These are phyloP conservation scores for Geranium incanum DNA, from an alignment of 441 rosid genomes.

Conservation along the genomic window DNA sequence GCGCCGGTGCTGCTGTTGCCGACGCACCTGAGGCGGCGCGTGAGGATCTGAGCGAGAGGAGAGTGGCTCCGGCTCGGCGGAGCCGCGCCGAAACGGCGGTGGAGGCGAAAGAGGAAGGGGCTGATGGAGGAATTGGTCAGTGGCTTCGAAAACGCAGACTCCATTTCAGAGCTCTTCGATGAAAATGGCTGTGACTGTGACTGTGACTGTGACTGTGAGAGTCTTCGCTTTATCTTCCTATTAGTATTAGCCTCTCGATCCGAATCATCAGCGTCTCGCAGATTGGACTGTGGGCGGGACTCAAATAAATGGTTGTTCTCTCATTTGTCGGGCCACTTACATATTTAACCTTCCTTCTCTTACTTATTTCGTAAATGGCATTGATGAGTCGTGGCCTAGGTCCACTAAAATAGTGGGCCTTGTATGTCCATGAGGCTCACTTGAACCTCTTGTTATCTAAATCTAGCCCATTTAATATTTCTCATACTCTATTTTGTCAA, in stretches of 20 bases:
- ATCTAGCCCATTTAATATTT: too few relatives aligned
- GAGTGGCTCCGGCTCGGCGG: background rate
- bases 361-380: background rate
- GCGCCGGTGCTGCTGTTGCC: background rate
- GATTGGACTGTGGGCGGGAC: background rate
- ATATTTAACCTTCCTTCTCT: background rate
- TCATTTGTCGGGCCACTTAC: background rate
- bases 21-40: slow-evolving; percentile 12
- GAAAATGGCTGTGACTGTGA: background rate
- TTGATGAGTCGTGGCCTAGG: background rate
- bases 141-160: slow-evolving; percentile 18
- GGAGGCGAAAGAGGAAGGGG: slow-evolving; percentile 18
- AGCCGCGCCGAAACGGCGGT: slow-evolving; percentile 9
- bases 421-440: too few relatives aligned
- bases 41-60: background rate
- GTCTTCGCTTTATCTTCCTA: background rate
- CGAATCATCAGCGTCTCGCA: background rate
- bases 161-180: slow-evolving; percentile 11
- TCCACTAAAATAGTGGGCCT: too few relatives aligned
- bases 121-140: slow-evolving; percentile 14
- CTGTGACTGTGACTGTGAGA: background rate
- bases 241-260: background rate
- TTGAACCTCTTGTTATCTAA: too few relatives aligned
- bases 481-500: too few relatives aligned
- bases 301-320: background rate